phyloP scores from a whole-genome alignment of 2,329 filamentous ascomycete species.

The Neofusicoccum laricinum region DNA sequence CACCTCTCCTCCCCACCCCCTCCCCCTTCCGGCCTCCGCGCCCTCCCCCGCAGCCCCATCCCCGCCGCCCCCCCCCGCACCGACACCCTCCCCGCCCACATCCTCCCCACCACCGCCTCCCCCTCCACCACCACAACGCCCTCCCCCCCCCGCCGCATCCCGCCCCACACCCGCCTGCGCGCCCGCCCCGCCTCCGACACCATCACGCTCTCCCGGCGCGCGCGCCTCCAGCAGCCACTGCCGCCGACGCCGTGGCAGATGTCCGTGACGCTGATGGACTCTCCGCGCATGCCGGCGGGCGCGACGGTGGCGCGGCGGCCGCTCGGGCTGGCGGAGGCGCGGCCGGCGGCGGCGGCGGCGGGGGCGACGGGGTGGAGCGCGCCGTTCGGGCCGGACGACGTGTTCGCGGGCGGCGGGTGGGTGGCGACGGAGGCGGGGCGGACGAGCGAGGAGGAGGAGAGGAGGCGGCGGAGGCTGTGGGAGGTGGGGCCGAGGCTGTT shows the following conservation, averaged over 20 bases:
- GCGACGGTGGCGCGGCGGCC: background rate
- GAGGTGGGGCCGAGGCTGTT: background rate
- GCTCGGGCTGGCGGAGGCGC: background rate
- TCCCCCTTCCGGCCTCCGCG: background rate
- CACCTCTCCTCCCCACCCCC: background rate
- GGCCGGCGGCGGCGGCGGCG: background rate
- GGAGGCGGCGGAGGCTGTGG: background rate
- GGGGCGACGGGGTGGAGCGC: background rate
- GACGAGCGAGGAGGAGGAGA: background rate
- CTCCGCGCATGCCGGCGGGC: too few relatives aligned
- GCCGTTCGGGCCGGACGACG: background rate
- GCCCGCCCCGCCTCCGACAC: background rate
- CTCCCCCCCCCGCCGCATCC: background rate
- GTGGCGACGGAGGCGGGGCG: background rate
- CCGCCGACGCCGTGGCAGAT: background rate
- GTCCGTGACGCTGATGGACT: background rate
- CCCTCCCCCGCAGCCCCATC: background rate
- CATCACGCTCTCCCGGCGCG: too few relatives aligned
- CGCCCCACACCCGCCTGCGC: background rate
- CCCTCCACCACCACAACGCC: background rate
- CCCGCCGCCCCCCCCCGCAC: background rate
- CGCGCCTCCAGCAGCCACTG: background rate
- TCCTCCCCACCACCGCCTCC: background rate
- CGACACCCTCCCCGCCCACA: background rate
- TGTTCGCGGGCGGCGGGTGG: background rate